These are phyloP conservation scores for Penicillium sp. DNA, from an alignment of 2,329 filamentous ascomycete genomes.

Conservation along the genomic window DNA sequence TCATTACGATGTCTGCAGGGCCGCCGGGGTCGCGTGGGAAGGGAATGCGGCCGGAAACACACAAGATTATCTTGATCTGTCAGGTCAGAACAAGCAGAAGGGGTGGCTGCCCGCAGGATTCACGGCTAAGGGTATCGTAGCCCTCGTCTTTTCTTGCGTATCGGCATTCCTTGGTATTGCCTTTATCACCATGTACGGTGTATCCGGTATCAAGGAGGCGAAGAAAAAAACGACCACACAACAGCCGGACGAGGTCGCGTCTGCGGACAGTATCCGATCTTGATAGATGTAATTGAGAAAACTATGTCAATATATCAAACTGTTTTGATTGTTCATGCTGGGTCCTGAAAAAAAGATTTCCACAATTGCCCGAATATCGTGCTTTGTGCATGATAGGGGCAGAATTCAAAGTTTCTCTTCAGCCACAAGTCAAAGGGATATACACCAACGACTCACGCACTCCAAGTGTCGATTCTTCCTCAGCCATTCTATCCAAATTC, in stretches of 20 bases:
- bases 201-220: conserved; percentile 10
- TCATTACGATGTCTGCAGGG: conserved; percentile 55
- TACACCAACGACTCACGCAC: too few relatives aligned
- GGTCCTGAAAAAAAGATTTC: too few relatives aligned
- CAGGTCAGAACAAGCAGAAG: conserved; percentile 53
- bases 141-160: conserved; percentile 65
- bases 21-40: conserved; percentile 43
- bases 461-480: too few relatives aligned
- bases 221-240: conserved; percentile 4
- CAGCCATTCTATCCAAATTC: too few relatives aligned
- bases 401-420: too few relatives aligned
- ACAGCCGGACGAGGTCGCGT: background rate
- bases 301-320: background rate
- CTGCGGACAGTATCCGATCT: background rate
- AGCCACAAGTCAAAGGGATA: too few relatives aligned
- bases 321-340: background rate
- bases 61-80: conserved; percentile 56
- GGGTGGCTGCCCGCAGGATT: conserved; percentile 61
- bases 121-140: conserved; percentile 64
- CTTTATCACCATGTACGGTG: conserved; percentile 60
- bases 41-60: conserved; percentile 76
- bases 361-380: too few relatives aligned
- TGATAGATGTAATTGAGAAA: background rate
- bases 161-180: conserved; percentile 63
- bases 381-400: too few relatives aligned